Conservation (phyloP, 2,329 filamentous ascomycete species). For the Monilinia polystroma region DNA sequence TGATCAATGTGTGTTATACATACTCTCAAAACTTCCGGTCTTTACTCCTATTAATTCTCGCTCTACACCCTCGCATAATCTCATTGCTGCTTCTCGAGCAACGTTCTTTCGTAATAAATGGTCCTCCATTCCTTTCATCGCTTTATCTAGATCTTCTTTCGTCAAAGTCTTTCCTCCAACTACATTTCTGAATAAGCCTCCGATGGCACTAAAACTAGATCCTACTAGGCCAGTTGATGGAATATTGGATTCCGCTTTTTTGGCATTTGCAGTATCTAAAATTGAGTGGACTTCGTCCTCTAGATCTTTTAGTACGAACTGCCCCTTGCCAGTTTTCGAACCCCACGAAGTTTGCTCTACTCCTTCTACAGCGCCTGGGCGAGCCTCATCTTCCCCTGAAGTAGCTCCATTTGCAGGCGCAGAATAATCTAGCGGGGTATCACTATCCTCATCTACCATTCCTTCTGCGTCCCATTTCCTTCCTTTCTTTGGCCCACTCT, state of each 20-base stretch:
- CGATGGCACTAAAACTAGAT: slow-evolving; percentile 76
- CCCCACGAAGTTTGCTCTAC: slow-evolving; percentile 83
- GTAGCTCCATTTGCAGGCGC: slow-evolving; percentile 52
- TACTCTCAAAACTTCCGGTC: slow-evolving; percentile 83
- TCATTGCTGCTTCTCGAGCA: slow-evolving; percentile 86
- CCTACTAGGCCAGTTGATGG: slow-evolving; percentile 67
- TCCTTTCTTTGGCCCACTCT: slow-evolving; percentile 72
- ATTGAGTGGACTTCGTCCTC: slow-evolving; percentile 93
- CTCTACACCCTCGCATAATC: slow-evolving; percentile 88
- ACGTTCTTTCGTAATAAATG: slow-evolving; percentile 95
- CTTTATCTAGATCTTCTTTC: slow-evolving; percentile 83
- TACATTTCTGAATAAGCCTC: slow-evolving; percentile 88
- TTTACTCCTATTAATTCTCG: slow-evolving; percentile 86
- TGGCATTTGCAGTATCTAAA: slow-evolving; percentile 73
- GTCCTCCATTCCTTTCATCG: slow-evolving; percentile 94
- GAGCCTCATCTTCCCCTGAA: slow-evolving; percentile 54
- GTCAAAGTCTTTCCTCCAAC: slow-evolving; percentile 92
- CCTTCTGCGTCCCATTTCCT: slow-evolving; percentile 93
- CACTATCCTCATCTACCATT: slow-evolving; percentile 74
- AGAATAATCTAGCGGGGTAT: slow-evolving; percentile 87
- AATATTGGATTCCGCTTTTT: slow-evolving; percentile 48
- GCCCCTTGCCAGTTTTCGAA: slow-evolving; percentile 77
- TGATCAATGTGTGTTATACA: slow-evolving; percentile 30
- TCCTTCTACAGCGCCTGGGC: slow-evolving; percentile 64
- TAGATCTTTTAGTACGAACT: slow-evolving; percentile 90